Base-by-base conservation (phyloP, 2,329 filamentous ascomycete species). In the Talaromyces rugulosus region DNA sequence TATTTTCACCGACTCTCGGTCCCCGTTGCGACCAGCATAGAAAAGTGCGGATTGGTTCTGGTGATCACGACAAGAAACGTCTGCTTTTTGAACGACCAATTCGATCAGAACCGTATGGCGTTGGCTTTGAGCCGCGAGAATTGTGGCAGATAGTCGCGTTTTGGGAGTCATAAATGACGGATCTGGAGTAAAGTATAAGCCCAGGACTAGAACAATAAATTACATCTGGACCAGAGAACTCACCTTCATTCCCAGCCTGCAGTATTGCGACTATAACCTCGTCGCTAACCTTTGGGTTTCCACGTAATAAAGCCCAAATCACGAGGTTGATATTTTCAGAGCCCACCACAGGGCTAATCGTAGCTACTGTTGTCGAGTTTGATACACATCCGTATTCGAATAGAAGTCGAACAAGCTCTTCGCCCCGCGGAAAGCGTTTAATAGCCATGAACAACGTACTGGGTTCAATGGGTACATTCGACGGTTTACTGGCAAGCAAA, bases 1-100 rank as follows among this genome's bases (percentile, higher is more conserved):
- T 58, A 79, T 80, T 1, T 78, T 75, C 18, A 81, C 81, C 0
- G 82, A 80, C 12, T 84, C 65, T 0, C 85, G 81, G 14, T 84
- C 83, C 0, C 82, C 81, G 2, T 85, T 77, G 44, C 74, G 77
- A 1, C 85, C 86, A 1, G 85, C 86, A 77, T 87, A 82, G 1
- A 84, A 83, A 44, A 88, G 77, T 1, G 85, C 85, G 2, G 85
- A 87, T 60, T 82, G 84, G 9, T 34, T 58, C 40, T 58, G 56
- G 12, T 78, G 80, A 68, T 89, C 87, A 33, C 80, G 75, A 1
- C 83, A 77, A 60, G 88, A 85, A 1, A 85, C 83, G 63, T 88
- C 85, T 1, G 85, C 84, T 6, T 83, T 85, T 53, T 83, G 81
- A 1, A 84, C 72, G 3, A 89, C 75, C 9, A 90, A 77, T 23